Evolutionary conservation across 2,329 filamentous ascomycete genomes (phyloP).

Genomic region (Claviceps arundinis): DNA sequence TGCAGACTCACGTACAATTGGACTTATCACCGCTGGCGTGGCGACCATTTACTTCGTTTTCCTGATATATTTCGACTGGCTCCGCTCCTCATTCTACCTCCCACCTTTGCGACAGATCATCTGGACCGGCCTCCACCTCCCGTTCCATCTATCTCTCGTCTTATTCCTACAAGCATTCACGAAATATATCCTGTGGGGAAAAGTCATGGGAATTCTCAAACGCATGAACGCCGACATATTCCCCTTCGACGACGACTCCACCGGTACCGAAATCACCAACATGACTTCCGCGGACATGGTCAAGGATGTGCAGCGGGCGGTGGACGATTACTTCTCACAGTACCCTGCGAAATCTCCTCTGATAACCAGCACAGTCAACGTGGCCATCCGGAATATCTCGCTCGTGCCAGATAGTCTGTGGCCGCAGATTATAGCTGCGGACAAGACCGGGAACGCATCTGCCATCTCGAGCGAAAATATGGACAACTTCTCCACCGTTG

Average conservation of each 20-base stretch:
- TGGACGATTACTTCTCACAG: background rate
- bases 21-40: constrained; percentile 24
- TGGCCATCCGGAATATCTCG: background rate
- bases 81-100: constrained; percentile 45
- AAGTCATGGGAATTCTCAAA: constrained; percentile 21
- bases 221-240: constrained; percentile 8
- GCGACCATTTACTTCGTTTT: constrained; percentile 33
- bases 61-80: constrained; percentile 45
- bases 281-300: background rate
- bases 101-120: constrained; percentile 43
- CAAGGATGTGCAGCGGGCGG: background rate
- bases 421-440: background rate
- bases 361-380: background rate
- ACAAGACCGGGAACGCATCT: background rate
- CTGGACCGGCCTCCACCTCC: constrained; percentile 46
- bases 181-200: constrained; percentile 38
- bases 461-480: background rate
- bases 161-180: constrained; percentile 51
- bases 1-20: constrained; percentile 18
- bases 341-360: background rate
- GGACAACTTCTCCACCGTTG: constrained; percentile 1
- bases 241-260: constrained; percentile 2
- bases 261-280: background rate
- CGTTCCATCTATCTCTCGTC: constrained; percentile 49
- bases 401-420: background rate